phyloP scores from a whole-genome alignment of 2,329 filamentous ascomycete species.

The Talaromyces sp. region DNA sequence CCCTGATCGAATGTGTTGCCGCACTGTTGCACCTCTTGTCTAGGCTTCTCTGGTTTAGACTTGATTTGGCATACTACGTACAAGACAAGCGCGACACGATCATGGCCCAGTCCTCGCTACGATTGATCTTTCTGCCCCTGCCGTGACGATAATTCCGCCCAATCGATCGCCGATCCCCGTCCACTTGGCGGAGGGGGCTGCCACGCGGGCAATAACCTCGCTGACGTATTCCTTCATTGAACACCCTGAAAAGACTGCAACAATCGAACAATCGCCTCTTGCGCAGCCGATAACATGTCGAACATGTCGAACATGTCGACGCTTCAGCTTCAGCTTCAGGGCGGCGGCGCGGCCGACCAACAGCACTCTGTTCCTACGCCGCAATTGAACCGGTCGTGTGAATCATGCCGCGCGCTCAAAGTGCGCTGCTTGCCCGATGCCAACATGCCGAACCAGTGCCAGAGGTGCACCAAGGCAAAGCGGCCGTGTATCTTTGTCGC shows the following conservation, averaged over 20 bases:
- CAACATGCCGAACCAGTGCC: slow-evolving; percentile 27
- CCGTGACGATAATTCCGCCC: background rate
- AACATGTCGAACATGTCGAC: slow-evolving; percentile 15
- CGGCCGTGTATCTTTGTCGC: slow-evolving; percentile 31
- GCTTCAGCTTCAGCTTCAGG: slow-evolving; percentile 17
- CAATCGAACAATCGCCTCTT: background rate
- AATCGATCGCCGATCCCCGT: background rate
- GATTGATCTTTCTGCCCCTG: background rate
- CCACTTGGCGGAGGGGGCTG: too few relatives aligned
- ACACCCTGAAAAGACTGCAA: background rate
- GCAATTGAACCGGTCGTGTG: slow-evolving; percentile 32
- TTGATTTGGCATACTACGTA: background rate
- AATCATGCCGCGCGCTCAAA: slow-evolving; percentile 32
- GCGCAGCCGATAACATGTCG: slow-evolving; percentile 20
- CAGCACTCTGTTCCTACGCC: slow-evolving; percentile 17
- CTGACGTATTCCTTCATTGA: background rate
- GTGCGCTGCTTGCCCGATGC: slow-evolving; percentile 31
- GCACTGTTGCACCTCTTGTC: too few relatives aligned
- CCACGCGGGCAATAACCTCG: background rate
- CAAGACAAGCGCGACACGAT: background rate
- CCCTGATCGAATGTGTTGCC: background rate
- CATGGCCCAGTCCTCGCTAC: background rate
- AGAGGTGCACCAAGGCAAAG: slow-evolving; percentile 31
- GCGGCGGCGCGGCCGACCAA: slow-evolving; percentile 17
- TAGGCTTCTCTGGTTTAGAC: background rate